Base-by-base conservation (phyloP, 306 rosid genomes). In the Cicer judaicum region DNA sequence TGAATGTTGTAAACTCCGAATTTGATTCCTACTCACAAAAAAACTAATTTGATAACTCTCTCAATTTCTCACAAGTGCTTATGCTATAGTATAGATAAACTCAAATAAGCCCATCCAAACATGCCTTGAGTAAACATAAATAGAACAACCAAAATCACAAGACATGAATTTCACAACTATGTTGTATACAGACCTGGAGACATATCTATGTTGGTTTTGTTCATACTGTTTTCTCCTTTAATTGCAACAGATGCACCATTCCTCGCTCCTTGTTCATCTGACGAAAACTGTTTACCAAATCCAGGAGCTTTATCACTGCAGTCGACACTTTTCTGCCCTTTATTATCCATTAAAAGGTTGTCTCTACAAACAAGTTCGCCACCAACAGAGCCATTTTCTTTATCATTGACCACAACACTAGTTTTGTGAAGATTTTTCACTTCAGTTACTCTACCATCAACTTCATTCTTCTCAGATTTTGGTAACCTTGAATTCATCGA, bases 121-220 rank as follows among this genome's bases (percentile, higher is more conserved):
- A 29, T 4, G 36, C 36, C 36, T 29, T 4, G 82, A 72, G 21
- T 54, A 46, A 46, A 46, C 53, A 72, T 24, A 36, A 54, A 54
- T 39, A 8, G 75, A 64, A 78, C 47, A 77, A 53, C 56, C 64
- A 64, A 74, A 59, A 21, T 15, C 39, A 29, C 42, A 48, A 24
- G 72, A 56, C n/a, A 53, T 16, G 14, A 13, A 56, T 36, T 66
- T 56, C 7, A 54, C 49, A 62, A 61, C 40, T 44, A 57, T 40
- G 53, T 2, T 39, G 70, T 14, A 71, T 9, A 59, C 84, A 77
- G 13, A 94, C 99, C 99, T 92, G 97, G 81, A 36, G 80, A 16
- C 60, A 56, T 77, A 80, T 90, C 97, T 78, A 81, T 1, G 85
- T 59, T 81, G 65, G 81, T 79, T 80, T 84, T 86, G 73, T 81